Conservation (phyloP, 306 rosid genomes). For the Cucurbita ficifolia region DNA sequence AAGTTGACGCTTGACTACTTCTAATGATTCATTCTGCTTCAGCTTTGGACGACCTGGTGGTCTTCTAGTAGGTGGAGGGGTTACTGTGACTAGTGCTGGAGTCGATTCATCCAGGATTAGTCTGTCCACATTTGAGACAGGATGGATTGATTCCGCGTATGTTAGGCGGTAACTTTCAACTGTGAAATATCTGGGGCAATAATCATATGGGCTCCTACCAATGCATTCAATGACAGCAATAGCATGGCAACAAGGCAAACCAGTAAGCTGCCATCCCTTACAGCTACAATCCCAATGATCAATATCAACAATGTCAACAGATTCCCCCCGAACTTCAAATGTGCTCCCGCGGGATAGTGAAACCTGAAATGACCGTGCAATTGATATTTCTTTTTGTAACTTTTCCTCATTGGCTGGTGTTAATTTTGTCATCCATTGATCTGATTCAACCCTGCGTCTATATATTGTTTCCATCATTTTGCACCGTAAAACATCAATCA, state of each 20-base stretch:
- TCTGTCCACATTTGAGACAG: constrained; percentile 62
- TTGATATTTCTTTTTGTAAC: constrained; percentile 43
- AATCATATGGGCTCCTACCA: constrained; percentile 62
- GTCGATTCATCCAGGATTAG: constrained; percentile 31
- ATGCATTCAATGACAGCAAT: constrained; percentile 55
- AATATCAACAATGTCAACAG: constrained; percentile 55
- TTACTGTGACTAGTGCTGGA: constrained; percentile 32
- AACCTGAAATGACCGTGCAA: constrained; percentile 52
- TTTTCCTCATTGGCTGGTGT: constrained; percentile 73
- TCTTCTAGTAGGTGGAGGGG: constrained; percentile 91
- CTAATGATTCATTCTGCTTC: constrained; percentile 53
- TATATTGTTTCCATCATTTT: constrained; percentile 78
- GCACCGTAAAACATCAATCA: constrained; percentile 71
- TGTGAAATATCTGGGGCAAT: constrained; percentile 65
- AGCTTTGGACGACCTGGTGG: constrained; percentile 89
- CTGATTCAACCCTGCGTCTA: constrained; percentile 43
- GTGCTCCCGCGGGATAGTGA: constrained; percentile 35
- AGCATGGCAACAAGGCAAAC: constrained; percentile 91
- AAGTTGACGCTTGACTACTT: constrained; percentile 74
- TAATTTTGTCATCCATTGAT: constrained; percentile 65
- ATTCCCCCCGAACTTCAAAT: constrained; percentile 80
- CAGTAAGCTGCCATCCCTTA: constrained; percentile 75
- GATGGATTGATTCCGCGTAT: constrained; percentile 66
- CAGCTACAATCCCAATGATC: constrained; percentile 88
- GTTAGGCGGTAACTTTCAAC: constrained; percentile 51